Evolutionary conservation across 106 monocot species (phyloP).

Genomic region (Triglochin maritima): DNA sequence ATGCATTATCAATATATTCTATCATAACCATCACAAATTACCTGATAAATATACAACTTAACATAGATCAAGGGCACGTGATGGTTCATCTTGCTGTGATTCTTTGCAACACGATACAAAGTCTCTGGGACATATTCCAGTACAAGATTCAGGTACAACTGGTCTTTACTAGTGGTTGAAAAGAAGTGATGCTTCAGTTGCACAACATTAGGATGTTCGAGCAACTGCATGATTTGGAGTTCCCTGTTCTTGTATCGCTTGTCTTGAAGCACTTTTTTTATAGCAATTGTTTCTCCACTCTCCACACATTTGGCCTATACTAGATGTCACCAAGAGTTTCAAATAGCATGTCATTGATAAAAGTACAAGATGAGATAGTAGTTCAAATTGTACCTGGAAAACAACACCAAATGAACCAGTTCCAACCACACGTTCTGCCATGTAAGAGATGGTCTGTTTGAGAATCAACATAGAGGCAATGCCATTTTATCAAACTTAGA

Average conservation of each 20-base stretch:
- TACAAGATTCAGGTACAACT: constrained; percentile 82
- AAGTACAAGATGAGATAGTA: not conserved
- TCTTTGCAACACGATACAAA: constrained; percentile 44
- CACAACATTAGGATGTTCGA: constrained; percentile 87
- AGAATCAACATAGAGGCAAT: not conserved
- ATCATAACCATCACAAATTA: constrained; percentile 12
- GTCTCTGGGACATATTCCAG: constrained; percentile 80
- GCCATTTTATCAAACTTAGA: no score
- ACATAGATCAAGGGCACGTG: constrained; percentile 66
- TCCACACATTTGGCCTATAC: constrained; percentile 69
- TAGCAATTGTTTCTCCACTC: constrained; percentile 77
- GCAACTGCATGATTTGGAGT: constrained; percentile 63
- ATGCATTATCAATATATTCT: no score
- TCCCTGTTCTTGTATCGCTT: constrained; percentile 84
- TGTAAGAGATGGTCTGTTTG: constrained; percentile 61
- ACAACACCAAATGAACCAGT: constrained; percentile 92
- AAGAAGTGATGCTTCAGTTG: constrained; percentile 70
- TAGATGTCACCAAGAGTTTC: not conserved
- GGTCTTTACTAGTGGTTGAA: constrained; percentile 67
- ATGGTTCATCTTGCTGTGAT: constrained; percentile 49
- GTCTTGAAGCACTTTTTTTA: constrained; percentile 84
- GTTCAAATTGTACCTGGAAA: constrained; percentile 46
- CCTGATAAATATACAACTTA: constrained; percentile 76
- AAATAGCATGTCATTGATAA: not conserved
- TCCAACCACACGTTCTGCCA: constrained; percentile 83